phyloP scores from a whole-genome alignment of 306 rosid species.

The Elaeagnus macrophylla region DNA sequence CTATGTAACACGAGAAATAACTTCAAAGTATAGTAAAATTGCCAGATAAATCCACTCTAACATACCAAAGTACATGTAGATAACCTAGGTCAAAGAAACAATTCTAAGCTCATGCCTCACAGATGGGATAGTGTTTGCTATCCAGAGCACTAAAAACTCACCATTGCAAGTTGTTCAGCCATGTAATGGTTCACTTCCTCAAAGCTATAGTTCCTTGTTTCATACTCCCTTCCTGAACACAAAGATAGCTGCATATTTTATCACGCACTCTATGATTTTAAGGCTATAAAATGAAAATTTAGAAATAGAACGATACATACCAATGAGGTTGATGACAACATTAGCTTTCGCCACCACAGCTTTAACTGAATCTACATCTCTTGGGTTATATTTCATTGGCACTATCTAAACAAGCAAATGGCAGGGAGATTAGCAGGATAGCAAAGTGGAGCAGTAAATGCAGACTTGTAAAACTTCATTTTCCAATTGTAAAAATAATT shows the following conservation, averaged over 20 bases:
- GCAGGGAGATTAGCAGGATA: constrained; percentile 20
- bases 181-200: constrained; percentile 84
- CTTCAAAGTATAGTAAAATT: neutral
- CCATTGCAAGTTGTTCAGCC: constrained; percentile 89
- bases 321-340: constrained; percentile 90
- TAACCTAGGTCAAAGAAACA: neutral
- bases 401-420: constrained; percentile 53
- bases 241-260: constrained; percentile 21
- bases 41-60: neutral
- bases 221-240: constrained; percentile 87
- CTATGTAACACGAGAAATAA: neutral
- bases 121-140: neutral
- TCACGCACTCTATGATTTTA: constrained; percentile 9
- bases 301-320: constrained; percentile 27
- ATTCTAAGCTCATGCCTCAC: neutral
- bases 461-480: constrained; percentile 6
- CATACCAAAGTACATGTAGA: neutral
- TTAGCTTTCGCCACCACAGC: constrained; percentile 97
- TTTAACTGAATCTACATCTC: constrained; percentile 89
- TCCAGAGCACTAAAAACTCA: constrained; percentile 13
- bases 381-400: constrained; percentile 93
- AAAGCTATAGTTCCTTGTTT: constrained; percentile 91
- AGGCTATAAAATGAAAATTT: constrained; percentile 14
- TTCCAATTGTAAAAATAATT: constrained; percentile 10
- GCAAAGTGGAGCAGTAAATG: constrained; percentile 9